These are phyloP conservation scores for Dactylorhiza incarnata DNA, from an alignment of 106 monocot genomes.

Conservation along the genomic window DNA sequence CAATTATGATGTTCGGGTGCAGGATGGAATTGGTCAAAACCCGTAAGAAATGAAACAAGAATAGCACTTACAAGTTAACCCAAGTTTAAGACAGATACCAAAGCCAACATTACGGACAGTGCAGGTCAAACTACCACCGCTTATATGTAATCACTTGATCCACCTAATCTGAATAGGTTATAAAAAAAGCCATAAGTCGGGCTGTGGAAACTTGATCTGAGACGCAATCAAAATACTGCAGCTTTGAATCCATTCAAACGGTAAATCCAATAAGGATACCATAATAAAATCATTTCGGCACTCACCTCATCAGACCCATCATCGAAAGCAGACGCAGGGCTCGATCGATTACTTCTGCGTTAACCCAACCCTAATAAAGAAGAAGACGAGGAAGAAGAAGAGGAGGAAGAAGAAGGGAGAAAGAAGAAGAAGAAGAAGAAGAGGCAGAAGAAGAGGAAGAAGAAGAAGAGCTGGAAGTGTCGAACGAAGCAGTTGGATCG, in stretches of 20 bases:
- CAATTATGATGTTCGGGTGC: no score
- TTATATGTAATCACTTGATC: neutral
- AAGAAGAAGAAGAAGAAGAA: no score
- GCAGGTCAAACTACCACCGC: neutral
- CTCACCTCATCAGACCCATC: conserved; percentile 50
- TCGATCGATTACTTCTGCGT: neutral
- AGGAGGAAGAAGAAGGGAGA: no score
- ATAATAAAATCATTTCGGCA: neutral
- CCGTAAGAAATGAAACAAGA: neutral
- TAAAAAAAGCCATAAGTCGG: neutral
- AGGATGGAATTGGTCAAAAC: no score
- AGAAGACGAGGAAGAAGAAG: no score
- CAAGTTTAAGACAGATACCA: neutral
- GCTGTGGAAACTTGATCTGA: neutral
- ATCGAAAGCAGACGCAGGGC: conserved; percentile 10
- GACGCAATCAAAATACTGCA: neutral
- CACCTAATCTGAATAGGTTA: neutral
- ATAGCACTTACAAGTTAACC: neutral
- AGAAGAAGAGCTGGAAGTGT: no score
- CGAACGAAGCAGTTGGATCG: no score
- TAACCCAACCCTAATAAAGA: no score
- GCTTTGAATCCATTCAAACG: neutral
- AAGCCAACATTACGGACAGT: neutral
- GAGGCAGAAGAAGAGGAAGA: no score
- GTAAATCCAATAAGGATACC: neutral